Evolutionary conservation across 2,329 filamentous ascomycete genomes (phyloP), one percentile per base, ranked within the genome.

Genomic region (Botrytis fragariae): DNA sequence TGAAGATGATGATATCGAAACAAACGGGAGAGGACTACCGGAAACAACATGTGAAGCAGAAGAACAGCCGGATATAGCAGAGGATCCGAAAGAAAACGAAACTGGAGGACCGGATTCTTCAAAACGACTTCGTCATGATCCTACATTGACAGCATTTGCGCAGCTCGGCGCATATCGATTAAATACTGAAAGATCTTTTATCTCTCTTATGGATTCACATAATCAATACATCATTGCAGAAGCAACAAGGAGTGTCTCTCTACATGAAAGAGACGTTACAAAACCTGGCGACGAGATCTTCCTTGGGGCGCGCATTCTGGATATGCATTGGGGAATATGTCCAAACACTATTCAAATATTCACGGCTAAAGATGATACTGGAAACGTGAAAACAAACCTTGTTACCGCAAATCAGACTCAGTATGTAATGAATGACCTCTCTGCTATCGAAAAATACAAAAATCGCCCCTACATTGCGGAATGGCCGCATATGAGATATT

Each of bases 131-230:
- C 45, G 32, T 10, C 75, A 76, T 65, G 85, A 84, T 77, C 83
- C 83, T 1, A 83, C 82, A 45, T 80, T 86, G 54, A 81, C 81
- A 9, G 82, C 83, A 2, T 82, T 84, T 71, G 81, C 86, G 0
- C 86, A 88, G 77, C 82, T 88, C 10, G 84, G 82, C 7, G 82
- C 85, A 0, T 80, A 87, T 25, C 82, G 84, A 0, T 79, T 88
- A 63, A 79, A 83, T 35, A 83, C 83, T 45, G 82, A 84, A 72
- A 83, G 86, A 12, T 82, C 81, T 59, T 83, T 87, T 75, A 82
- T 87, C n/a, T 85, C 84, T 44, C 69, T 79, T 2, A 77, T 79
- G 35, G 76, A 77, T 48, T 73, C 75, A 5, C 64, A 76, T 20
- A 64, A 74, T 35, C 78, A 79, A 65, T 79, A 76, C 39, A 76